Conservation (phyloP, 2,329 filamentous ascomycete genomes). For the Ilyonectria mors-panacis region DNA sequence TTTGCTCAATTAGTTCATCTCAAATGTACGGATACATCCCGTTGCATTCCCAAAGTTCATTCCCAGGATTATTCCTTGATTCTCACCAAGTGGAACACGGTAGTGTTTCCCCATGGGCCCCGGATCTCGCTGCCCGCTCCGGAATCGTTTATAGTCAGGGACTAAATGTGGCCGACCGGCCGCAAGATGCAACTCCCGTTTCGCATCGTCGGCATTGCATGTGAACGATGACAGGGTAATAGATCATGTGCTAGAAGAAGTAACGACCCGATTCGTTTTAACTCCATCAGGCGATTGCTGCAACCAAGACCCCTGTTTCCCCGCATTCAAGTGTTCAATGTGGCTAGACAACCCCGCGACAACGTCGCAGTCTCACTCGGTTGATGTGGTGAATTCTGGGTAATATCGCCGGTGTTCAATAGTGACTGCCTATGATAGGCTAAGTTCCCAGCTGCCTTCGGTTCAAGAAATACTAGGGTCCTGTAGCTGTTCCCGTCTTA, state of each 20-base stretch:
- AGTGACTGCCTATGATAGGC: too few species aligned
- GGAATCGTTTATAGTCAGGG: constrained; percentile 4
- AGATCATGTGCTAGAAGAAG: constrained; percentile 5
- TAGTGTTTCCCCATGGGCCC: constrained; percentile 31
- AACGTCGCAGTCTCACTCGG: background rate
- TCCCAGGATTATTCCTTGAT: constrained; percentile 14
- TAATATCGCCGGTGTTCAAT: too few species aligned
- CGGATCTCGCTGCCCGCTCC: constrained; percentile 29
- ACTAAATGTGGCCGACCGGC: constrained; percentile 28
- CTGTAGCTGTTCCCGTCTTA: too few species aligned
- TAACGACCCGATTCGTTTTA: too few species aligned
- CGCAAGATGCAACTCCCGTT: constrained; percentile 30
- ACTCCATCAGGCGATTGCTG: too few species aligned
- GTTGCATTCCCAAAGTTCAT: background rate
- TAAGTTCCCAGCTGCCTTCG: too few species aligned
- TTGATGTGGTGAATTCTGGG: too few species aligned
- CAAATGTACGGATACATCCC: background rate
- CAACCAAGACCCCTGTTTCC: too few species aligned
- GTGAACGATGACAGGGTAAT: constrained; percentile 24
- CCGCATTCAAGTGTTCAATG: too few species aligned
- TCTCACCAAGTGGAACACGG: constrained; percentile 17
- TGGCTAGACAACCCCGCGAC: too few species aligned
- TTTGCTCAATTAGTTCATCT: too few species aligned
- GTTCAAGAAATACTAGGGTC: too few species aligned
- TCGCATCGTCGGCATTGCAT: constrained; percentile 14